Base-by-base conservation (phyloP, 495 filamentous ascomycete genomes). In the Polyplosphaeria fusca region DNA sequence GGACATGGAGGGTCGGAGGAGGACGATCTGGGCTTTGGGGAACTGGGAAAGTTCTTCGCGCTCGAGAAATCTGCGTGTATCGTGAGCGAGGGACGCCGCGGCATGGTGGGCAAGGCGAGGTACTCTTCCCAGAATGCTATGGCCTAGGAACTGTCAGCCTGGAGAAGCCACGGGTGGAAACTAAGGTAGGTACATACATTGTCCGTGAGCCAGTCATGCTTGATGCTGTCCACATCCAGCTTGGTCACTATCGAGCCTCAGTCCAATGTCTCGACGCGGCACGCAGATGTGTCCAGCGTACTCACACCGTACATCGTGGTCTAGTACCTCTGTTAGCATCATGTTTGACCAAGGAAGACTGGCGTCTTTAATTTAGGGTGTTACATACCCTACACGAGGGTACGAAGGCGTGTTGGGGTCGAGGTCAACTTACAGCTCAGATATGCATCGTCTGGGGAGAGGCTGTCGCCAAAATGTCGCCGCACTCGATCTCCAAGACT, bases 41-140 rank as follows among this genome's bases (percentile, higher is more conserved):
- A 86, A 89, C 65, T 82, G 77, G 25, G 76, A 71, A 23, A 98
- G 83, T 40, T 88, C 79, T 74, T 96, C 91, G 48, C 84, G 89
- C 70, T 97, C 94, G 48, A 98, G 82, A 69, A 87, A 92, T 76
- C 89, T 94, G 55, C 23, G 12, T 55, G 5, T 1, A 16, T 20
- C 26, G 18, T n/a, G 23, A n/a, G 13, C 13, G 16, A 5, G 5
- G 28, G 18, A 43, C 11, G 30, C 5, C 5, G 32, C n/a, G 16
- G 47, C 19, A 52, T 37, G 48, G 41, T 32, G 42, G 23, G 12
- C 14, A 19, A 35, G 23, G 4, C 20, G 45, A 76, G 82, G 72
- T 84, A 96, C 83, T 96, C 93, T 79, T 96, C 88, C 91, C 93
- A 98, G 69, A 98, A 98, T 47, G 90, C 87, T 44, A 98, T 98